Evolutionary conservation across 345 rosid genomes (phyloP).

Genomic region (Salix caprea): DNA sequence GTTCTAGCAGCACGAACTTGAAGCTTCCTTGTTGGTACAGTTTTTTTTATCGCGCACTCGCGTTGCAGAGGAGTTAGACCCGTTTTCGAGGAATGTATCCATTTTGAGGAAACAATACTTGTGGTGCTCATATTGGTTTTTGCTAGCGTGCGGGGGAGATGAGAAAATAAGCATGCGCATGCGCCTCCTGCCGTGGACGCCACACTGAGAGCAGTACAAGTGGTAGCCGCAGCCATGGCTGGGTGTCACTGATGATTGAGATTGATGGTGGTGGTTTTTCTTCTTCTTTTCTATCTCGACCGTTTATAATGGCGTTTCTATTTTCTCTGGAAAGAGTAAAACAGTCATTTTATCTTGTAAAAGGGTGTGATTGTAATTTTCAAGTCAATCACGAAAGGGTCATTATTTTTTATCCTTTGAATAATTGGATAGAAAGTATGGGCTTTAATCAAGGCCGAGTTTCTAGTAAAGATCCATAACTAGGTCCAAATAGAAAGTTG

Average conservation of each 20-base stretch:
- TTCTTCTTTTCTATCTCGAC: background rate
- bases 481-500: too few relatives aligned
- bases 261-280: background rate
- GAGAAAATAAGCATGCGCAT: constrained; percentile 5
- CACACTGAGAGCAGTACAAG: constrained; percentile 14
- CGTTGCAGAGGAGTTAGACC: constrained; percentile 25
- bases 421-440: too few relatives aligned
- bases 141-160: constrained; percentile 8
- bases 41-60: constrained; percentile 13
- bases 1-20: constrained; percentile 58
- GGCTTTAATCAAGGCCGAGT: too few relatives aligned
- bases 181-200: constrained; percentile 20
- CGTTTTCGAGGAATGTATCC: constrained; percentile 9
- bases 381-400: background rate
- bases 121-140: background rate
- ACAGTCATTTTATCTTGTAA: background rate
- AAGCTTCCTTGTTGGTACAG: constrained; percentile 28
- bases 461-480: too few relatives aligned
- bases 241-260: background rate
- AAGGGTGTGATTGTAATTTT: background rate
- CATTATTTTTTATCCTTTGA: background rate
- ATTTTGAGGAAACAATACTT: constrained; percentile 8
- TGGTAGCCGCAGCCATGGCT: constrained; percentile 29
- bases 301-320: background rate
- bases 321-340: background rate